phyloP scores from a whole-genome alignment of 139 green algal genomes.

The Ostreobium quekettii region DNA sequence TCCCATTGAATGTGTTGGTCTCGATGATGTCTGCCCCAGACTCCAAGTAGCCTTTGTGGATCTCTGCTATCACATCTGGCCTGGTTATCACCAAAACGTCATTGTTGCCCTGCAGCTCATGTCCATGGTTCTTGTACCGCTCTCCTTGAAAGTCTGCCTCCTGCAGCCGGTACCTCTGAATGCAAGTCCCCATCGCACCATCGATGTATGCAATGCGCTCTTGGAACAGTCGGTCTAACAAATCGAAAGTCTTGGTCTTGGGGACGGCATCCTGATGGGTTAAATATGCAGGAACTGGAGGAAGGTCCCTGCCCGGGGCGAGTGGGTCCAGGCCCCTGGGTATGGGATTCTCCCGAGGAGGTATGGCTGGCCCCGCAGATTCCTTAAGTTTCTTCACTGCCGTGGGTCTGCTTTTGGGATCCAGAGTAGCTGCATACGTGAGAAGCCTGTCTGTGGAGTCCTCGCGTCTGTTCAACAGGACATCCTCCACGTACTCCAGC shows the following conservation, averaged over 20 bases:
- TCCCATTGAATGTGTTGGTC: conserved; percentile 99
- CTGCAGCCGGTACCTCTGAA: conserved; percentile 76
- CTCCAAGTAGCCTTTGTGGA: conserved; percentile 87
- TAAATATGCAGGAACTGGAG: conserved; percentile 23
- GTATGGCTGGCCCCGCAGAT: not conserved
- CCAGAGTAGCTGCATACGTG: conserved; percentile 78
- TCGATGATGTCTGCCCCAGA: conserved; percentile 94
- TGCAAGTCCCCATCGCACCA: conserved; percentile 92
- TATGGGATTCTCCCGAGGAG: conserved; percentile 22
- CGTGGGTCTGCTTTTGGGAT: conserved; percentile 88
- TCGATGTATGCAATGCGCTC: conserved; percentile 93
- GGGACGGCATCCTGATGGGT: conserved; percentile 21
- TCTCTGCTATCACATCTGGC: conserved; percentile 86
- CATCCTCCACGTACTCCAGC: conserved; percentile 91
- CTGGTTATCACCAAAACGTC: conserved; percentile 91
- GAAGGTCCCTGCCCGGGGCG: not conserved
- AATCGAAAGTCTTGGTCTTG: conserved; percentile 47
- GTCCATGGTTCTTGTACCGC: conserved; percentile 53
- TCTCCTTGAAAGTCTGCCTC: conserved; percentile 87
- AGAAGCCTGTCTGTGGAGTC: conserved; percentile 94
- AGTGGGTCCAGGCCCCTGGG: conserved; percentile 17
- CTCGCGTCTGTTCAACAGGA: conserved; percentile 92
- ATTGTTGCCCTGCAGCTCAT: conserved; percentile 98
- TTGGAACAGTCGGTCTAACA: conserved; percentile 71
- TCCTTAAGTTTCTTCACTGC: conserved; percentile 36